phyloP scores from a whole-genome alignment of 1,284 basidiomycete genomes.

The Leccinum fuscescens region DNA sequence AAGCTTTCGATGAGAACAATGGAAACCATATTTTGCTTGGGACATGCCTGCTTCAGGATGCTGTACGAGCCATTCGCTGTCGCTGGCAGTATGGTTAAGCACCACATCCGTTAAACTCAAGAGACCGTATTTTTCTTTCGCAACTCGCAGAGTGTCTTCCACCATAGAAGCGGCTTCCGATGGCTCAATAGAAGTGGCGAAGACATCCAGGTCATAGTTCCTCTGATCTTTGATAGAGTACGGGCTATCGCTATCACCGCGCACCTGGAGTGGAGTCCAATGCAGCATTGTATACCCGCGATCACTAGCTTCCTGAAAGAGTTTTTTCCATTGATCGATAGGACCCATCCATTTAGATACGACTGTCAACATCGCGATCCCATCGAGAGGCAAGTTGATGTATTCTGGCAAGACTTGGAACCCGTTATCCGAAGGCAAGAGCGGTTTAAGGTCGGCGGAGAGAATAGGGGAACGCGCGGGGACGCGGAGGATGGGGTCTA shows the following conservation, averaged over 20 bases:
- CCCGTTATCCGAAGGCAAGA: slow-evolving; percentile 49
- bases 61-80: slow-evolving; percentile 86
- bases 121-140: slow-evolving; percentile 83
- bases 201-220: slow-evolving; percentile 75
- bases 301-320: slow-evolving; percentile 79
- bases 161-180: slow-evolving; percentile 59
- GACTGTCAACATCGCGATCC: slow-evolving; percentile 81
- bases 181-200: slow-evolving; percentile 45
- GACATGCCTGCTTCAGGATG: slow-evolving; percentile 88
- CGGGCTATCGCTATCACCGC: slow-evolving; percentile 85
- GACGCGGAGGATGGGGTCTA: slow-evolving; percentile 82
- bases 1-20: slow-evolving; percentile 12
- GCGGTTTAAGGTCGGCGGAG: slow-evolving; percentile 48
- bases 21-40: not conserved
- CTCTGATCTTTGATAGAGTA: slow-evolving; percentile 90
- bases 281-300: slow-evolving; percentile 96
- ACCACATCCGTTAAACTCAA: slow-evolving; percentile 91
- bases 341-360: slow-evolving; percentile 98
- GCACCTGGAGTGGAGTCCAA: slow-evolving; percentile 89
- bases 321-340: slow-evolving; percentile 69
- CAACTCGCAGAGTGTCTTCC: slow-evolving; percentile 62
- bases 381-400: slow-evolving; percentile 78
- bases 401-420: slow-evolving; percentile 47
- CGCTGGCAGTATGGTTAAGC: slow-evolving; percentile 92
- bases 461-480: slow-evolving; percentile 76